Conservation (phyloP, 352 stramenopile species). For the Phytophthora parvispora region DNA sequence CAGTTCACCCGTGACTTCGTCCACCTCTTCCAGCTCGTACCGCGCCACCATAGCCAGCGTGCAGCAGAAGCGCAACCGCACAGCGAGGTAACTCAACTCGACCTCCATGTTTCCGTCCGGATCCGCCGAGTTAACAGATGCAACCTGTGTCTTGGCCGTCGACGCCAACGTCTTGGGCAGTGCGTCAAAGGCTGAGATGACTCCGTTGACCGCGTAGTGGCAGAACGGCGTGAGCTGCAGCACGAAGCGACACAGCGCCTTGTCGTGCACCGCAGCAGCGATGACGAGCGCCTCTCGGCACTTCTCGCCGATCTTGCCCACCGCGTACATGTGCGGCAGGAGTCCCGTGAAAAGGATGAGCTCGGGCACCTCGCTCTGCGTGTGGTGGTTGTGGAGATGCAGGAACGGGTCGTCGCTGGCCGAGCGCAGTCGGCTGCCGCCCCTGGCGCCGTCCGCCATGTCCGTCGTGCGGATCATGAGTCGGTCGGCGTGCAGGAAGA, state of each 20-base stretch:
- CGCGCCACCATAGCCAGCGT: slow-evolving; percentile 86
- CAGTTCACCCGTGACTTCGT: slow-evolving; percentile 53
- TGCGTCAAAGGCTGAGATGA: slow-evolving; percentile 85
- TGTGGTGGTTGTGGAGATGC: slow-evolving; percentile 49
- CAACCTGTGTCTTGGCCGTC: slow-evolving; percentile 26
- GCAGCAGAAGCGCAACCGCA: slow-evolving; percentile 85
- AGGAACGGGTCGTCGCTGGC: slow-evolving; percentile 40
- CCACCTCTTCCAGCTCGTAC: slow-evolving; percentile 65
- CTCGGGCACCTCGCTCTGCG: slow-evolving; percentile 69
- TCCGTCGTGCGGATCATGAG: slow-evolving; percentile 63
- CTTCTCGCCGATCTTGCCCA: slow-evolving; percentile 84
- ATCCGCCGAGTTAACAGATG: slow-evolving; percentile 23
- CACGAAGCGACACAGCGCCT: slow-evolving; percentile 84
- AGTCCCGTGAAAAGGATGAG: slow-evolving; percentile 87
- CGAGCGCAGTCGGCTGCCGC: slow-evolving; percentile 9
- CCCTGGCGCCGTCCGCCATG: slow-evolving; percentile 13
- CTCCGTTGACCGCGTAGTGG: slow-evolving; percentile 87
- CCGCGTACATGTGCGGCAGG: slow-evolving; percentile 88
- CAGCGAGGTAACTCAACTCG: slow-evolving; percentile 68
- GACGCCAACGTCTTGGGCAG: slow-evolving; percentile 75
- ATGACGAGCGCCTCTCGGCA: slow-evolving; percentile 88
- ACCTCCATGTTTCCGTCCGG: slow-evolving; percentile 47
- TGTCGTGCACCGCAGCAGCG: slow-evolving; percentile 78
- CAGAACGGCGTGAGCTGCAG: slow-evolving; percentile 89
- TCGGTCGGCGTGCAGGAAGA: slow-evolving; percentile 80